A percentile compares a stretch with the other conserved stretches of the same genome.
Evolutionary conservation across 345 rosid genomes (phyloP).

Genomic region (Melaleuca quinquenervia): DNA sequence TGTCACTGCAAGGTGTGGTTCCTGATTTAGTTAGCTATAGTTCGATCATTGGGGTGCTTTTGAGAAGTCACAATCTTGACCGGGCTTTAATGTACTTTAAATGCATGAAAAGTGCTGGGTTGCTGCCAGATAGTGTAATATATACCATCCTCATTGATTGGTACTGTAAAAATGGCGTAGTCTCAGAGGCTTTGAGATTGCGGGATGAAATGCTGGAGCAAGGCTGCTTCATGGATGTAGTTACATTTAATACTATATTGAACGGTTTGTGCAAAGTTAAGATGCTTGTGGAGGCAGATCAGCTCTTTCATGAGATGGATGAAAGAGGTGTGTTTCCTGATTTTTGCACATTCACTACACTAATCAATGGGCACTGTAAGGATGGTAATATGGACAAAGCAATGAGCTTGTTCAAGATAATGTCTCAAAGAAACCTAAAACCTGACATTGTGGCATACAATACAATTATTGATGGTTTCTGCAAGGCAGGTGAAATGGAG

Average conservation of each 20-base stretch:
- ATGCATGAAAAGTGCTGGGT: constrained; percentile 37
- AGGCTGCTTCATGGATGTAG: constrained; percentile 66
- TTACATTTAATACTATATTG: constrained; percentile 61
- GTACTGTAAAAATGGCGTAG: constrained; percentile 44
- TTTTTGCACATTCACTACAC: constrained; percentile 60
- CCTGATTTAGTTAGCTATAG: constrained; percentile 69
- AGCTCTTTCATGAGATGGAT: constrained; percentile 50
- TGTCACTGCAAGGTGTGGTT: constrained; percentile 28
- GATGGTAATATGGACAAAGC: constrained; percentile 57
- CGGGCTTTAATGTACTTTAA: constrained; percentile 41
- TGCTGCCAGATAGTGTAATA: constrained; percentile 55
- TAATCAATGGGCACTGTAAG: constrained; percentile 73
- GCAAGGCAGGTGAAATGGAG: constrained; percentile 55
- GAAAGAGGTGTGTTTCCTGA: constrained; percentile 59
- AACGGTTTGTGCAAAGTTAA: constrained; percentile 66
- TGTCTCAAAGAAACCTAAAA: constrained; percentile 48
- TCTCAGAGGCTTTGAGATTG: constrained; percentile 47
- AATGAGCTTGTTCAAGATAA: constrained; percentile 33
- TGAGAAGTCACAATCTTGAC: constrained; percentile 14
- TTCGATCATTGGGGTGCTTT: constrained; percentile 23
- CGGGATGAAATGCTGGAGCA: constrained; percentile 60
- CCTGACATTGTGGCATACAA: constrained; percentile 74
- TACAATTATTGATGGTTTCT: constrained; percentile 71
- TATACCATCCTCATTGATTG: constrained; percentile 76
- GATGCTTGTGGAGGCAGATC: constrained; percentile 58